Base-by-base conservation (phyloP, 2,329 filamentous ascomycete species). In the Samsoniella hepiali region DNA sequence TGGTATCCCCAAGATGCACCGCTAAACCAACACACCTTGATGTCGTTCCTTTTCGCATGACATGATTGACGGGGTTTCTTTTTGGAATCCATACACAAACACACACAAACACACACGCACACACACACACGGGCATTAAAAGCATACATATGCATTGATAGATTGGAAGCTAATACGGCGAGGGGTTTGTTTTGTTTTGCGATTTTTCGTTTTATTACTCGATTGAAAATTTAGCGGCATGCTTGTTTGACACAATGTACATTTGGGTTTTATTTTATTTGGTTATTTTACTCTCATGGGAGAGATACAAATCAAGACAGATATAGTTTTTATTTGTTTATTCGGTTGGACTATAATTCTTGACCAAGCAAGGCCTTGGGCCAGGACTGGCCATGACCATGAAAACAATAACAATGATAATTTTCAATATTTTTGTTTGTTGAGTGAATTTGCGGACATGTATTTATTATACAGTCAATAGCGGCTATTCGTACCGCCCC, bases 211-310 rank as follows among this genome's bases (percentile, higher is more conserved):
- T 60, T 51, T 42, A 3, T 49, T 15, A 22, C 22, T 22, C 22
- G 1, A 22, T 49, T 60, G 58, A 36, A 58, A 27, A n/a, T 60
- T 60, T 53, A 60, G 58, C 58, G 58, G 36, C 58, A 60, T 53
- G 47, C 15, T 50, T 45, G 49, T 10, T 63, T 55, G 44, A 64
- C 47, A 45, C 56, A 61, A 38, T 64, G 62, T 60, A 53, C 42
- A 64, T 58, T 63, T 32, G 45, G 10, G 31, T 56, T 38, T 38
- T 22, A 22, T 60, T 47, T 22, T n/a, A 49, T 42, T 36, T 61
- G 38, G 38, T 50, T 7, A 27, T 38, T 15, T 50, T 44, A 27
- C 47, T 62, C 50, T 45, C 32, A 27, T 4, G 13, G 27, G 58
- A 32, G 38, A 40, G 44, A 50, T 10, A 17, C 49, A 60, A 60